Base-by-base conservation (phyloP, 371 early-diverging fungal species). In the Conidiobolus coronatus region DNA sequence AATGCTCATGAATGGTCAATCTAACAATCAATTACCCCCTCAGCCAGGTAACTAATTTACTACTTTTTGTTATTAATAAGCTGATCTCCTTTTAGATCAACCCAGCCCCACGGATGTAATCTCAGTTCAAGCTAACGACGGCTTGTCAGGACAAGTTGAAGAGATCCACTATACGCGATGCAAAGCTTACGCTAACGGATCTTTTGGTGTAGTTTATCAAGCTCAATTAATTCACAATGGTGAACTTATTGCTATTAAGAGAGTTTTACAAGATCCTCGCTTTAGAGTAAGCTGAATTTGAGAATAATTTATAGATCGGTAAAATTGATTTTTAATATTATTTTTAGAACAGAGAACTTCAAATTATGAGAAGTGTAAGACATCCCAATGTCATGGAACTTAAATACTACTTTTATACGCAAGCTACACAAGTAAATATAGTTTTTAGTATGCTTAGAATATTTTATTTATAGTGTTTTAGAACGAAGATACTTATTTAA, bases 141-240 rank as follows among this genome's bases (percentile, higher is more conserved):
- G 86, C 50, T 74, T 69, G 54, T 73, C 81, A 15, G 86, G 84
- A 20, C 79, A 82, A 53, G 71, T 79, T 38, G 60, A 73, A 38
- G 78, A 84, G 49, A 76, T 93, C 20, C 66, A 70, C 22, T 93
- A 90, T 60, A 80, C 85, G 18, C 83, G 81, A 54, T 75, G 74
- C 60, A 84, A 84, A 56, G 78, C 86, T 34, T 69, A 88, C 33
- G 94, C 93, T 42, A 88, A 88, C 55, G 94, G 94, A 12, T 86
- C 89, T 19, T 94, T 94, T 62, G 94, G 94, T 37, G 91, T 92
- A 11, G 94, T 94, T 13, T 90, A 82, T 59, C 88, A 86, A 64
- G 94, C 92, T 21, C 81, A 83, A 59, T 60, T 90, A 18, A 61
- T 81, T 21, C 70, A 73, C 47, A 67, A 71, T 36, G 70, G 71